Conservation (phyloP, 805 yeast species). For the Helenozyma rhizophorensis region DNA sequence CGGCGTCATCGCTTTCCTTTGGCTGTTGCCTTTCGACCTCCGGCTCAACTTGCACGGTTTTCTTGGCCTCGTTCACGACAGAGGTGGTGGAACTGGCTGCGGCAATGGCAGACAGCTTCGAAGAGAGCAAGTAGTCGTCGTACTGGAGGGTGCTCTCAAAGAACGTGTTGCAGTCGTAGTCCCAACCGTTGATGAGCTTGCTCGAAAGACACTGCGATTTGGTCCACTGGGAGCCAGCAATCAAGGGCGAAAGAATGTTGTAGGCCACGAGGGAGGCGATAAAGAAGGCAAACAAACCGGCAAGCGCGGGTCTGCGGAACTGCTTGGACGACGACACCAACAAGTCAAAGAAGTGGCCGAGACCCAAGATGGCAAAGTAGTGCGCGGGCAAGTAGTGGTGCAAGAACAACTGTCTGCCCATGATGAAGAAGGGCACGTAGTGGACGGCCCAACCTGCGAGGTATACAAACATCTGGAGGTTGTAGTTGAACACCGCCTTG, state of each 20-base stretch:
- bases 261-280: slow-evolving; percentile 51
- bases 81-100: slow-evolving; percentile 6
- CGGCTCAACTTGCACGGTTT: slow-evolving; percentile 1
- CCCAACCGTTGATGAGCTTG: slow-evolving; percentile 70
- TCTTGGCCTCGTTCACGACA: slow-evolving; percentile 9
- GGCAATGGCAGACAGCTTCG: slow-evolving; percentile 2
- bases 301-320: slow-evolving; percentile 43
- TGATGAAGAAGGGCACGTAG: slow-evolving; percentile 70
- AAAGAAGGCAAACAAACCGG: slow-evolving; percentile 45
- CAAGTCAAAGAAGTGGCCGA: slow-evolving; percentile 65
- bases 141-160: slow-evolving; percentile 28
- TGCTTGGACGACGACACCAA: slow-evolving; percentile 33
- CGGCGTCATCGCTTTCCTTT: slow-evolving; percentile 1
- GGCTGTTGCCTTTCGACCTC: slow-evolving; percentile 4
- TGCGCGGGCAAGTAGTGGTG: slow-evolving; percentile 93
- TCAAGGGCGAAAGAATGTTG: slow-evolving; percentile 62
- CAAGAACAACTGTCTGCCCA: slow-evolving; percentile 90
- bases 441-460: slow-evolving; percentile 69
- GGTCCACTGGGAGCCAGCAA: slow-evolving; percentile 82
- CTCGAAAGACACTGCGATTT: slow-evolving; percentile 57
- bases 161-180: slow-evolving; percentile 73
- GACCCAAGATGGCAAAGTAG: slow-evolving; percentile 76
- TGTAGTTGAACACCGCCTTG: slow-evolving; percentile 59
- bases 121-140: slow-evolving; percentile 5
- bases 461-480: slow-evolving; percentile 57